Percentiles rank a stretch among this genome's conserved stretches.
phyloP scores from a whole-genome alignment of 2,329 filamentous ascomycete species.

The Sclerotinia sclerotiorum region DNA sequence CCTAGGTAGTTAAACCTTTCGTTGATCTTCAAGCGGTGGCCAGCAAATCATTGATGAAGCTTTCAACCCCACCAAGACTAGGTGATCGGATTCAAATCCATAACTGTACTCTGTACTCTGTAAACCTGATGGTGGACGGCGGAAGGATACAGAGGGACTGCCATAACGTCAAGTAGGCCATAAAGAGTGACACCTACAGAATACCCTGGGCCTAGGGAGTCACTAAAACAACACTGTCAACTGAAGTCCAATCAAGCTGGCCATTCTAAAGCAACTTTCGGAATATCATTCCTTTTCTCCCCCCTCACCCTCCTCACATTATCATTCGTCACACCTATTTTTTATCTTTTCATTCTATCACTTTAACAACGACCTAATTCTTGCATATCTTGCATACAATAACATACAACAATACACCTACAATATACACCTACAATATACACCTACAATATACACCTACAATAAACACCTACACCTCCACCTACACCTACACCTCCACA shows the following conservation, averaged over 20 bases:
- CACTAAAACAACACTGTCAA: neutral
- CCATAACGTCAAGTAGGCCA: too few relatives aligned
- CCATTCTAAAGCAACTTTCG: neutral
- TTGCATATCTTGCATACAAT: neutral
- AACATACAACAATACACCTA: neutral
- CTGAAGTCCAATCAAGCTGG: neutral
- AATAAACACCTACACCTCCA: neutral
- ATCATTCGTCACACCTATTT: neutral
- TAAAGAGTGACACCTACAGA: neutral
- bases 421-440: neutral
- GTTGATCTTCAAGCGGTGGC: neutral
- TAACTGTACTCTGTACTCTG: too few relatives aligned
- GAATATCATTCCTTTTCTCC: neutral
- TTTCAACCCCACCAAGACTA: constrained; percentile 4
- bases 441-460: neutral
- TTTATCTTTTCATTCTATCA: neutral
- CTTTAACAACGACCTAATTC: neutral
- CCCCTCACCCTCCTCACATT: neutral
- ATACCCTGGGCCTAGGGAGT: neutral
- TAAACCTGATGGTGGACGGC: too few relatives aligned
- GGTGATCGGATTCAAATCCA: too few relatives aligned
- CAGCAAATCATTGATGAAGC: neutral
- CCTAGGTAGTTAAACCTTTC: neutral
- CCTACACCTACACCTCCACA: neutral
- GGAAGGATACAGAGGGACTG: too few relatives aligned